Conservation (phyloP, 2,329 filamentous ascomycete species). For the Aureobasidium sp. region DNA sequence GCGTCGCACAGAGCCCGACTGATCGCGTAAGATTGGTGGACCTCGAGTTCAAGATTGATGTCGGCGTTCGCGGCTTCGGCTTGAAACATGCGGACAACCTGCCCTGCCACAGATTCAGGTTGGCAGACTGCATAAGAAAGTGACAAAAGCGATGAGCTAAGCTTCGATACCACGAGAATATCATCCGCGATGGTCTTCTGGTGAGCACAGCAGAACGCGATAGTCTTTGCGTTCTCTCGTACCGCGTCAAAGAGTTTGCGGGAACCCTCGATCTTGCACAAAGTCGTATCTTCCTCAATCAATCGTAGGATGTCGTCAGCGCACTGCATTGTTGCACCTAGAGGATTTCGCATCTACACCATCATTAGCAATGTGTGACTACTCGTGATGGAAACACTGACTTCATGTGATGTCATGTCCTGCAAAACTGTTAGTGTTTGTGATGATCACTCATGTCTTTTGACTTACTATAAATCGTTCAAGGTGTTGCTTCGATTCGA, state of each 20-base stretch:
- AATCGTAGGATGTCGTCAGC: background rate
- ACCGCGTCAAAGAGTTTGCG: background rate
- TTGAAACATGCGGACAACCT: slow-evolving; percentile 31
- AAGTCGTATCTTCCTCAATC: background rate
- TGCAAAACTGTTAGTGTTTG: background rate
- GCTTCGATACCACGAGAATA: slow-evolving; percentile 35
- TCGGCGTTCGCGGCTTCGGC: slow-evolving; percentile 29
- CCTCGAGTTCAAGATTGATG: slow-evolving; percentile 24
- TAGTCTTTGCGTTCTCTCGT: background rate
- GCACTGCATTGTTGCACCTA: background rate
- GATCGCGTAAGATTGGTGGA: slow-evolving; percentile 24
- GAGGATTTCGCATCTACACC: background rate
- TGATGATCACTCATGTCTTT: too few relatives aligned
- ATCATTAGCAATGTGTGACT: background rate
- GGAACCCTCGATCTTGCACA: background rate
- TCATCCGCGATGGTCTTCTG: slow-evolving; percentile 28
- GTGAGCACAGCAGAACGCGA: background rate
- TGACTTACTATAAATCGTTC: slow-evolving; percentile 2
- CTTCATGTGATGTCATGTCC: background rate
- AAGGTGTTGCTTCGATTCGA: background rate
- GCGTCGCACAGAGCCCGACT: slow-evolving; percentile 24
- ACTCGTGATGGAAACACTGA: background rate
- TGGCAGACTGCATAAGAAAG: slow-evolving; percentile 34
- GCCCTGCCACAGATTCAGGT: slow-evolving; percentile 27
- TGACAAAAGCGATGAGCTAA: slow-evolving; percentile 25